Base-by-base conservation (phyloP, 345 rosid species). In the Citrus glauca region DNA sequence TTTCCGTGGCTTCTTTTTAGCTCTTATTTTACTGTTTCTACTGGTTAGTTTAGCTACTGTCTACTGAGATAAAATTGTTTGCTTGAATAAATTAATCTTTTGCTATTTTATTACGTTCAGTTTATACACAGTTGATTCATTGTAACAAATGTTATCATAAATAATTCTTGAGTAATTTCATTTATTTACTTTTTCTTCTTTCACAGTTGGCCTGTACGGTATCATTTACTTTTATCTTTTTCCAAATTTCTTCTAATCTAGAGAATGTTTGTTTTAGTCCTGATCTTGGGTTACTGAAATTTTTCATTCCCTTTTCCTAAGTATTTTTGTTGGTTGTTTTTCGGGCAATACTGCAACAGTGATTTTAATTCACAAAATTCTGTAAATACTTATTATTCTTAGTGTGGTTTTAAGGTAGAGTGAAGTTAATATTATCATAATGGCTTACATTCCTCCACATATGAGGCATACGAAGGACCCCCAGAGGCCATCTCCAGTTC, bases 391-490 rank as follows among this genome's bases (percentile, higher is more conserved):
- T 16, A 33, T 56, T 32, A 20, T 61, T 42, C 22, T 40, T 30
- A 17, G 30, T 48, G 22, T 9, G 40, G 11, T 61, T 45, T 42
- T 63, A 40, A 22, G 38, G 22, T 30, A 20, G 20, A 17, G 24
- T 2, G 24, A 20, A 8, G 8, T 53, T 4, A 2, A 19, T 38
- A 6, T 60, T 2, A 7, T 17, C 17, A 22, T 45, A 56, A 82
- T 82, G 85, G 60, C 85, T 19, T 82, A 82, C 64, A 62, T 82
- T 48, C 85, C 85, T 27, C 82, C 84, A 33, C 84, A 84, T 64
- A 84, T 67, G 76, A 62, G 82, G 40, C 68, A 72, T 2, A 75
- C 80, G 17, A 78, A 70, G 62, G 80, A 1, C 37, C 11, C 48
- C 1, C 38, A 42, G 16, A 37, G 72, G 7, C 48, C 71, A 33